phyloP scores from a whole-genome alignment of 345 rosid species.

The Citrus maxima region DNA sequence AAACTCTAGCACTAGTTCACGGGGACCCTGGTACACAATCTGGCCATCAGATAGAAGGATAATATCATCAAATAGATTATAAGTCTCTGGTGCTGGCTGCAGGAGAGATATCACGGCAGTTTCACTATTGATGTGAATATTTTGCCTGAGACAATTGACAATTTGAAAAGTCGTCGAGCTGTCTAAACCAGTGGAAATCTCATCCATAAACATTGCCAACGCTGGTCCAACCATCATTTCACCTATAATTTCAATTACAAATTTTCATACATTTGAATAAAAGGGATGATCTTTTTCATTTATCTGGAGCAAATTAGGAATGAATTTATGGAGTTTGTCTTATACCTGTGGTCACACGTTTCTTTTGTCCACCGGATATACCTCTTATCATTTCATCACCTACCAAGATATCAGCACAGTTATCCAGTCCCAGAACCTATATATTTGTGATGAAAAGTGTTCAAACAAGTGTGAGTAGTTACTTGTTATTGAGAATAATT shows the following conservation, averaged over 20 bases:
- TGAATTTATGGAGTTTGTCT: not conserved
- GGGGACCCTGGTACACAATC: conserved; percentile 67
- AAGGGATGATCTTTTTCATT: not conserved
- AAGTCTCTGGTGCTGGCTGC: conserved; percentile 81
- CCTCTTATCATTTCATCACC: conserved; percentile 66
- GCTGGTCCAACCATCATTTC: conserved; percentile 77
- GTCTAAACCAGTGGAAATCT: conserved; percentile 76
- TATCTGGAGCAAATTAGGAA: not conserved
- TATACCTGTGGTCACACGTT: conserved; percentile 62
- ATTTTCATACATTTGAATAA: too few relatives aligned
- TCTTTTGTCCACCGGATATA: conserved; percentile 68
- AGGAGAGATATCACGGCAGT: conserved; percentile 74
- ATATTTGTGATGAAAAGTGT: too few relatives aligned
- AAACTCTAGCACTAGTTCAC: conserved; percentile 48
- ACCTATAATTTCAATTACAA: conserved; percentile 29
- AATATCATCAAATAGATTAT: conserved; percentile 66
- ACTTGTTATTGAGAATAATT: not conserved
- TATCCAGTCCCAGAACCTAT: conserved; percentile 57
- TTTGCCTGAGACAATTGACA: conserved; percentile 57
- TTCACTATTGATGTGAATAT: conserved; percentile 44
- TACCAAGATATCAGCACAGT: conserved; percentile 59
- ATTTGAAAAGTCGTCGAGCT: conserved; percentile 73
- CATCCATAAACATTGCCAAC: conserved; percentile 64
- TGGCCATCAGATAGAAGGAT: conserved; percentile 66
- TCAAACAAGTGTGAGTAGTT: not conserved